Evolutionary conservation across 1,284 basidiomycete genomes (phyloP).

Genomic region (Microbotryum lychnidis-dioicae): DNA sequence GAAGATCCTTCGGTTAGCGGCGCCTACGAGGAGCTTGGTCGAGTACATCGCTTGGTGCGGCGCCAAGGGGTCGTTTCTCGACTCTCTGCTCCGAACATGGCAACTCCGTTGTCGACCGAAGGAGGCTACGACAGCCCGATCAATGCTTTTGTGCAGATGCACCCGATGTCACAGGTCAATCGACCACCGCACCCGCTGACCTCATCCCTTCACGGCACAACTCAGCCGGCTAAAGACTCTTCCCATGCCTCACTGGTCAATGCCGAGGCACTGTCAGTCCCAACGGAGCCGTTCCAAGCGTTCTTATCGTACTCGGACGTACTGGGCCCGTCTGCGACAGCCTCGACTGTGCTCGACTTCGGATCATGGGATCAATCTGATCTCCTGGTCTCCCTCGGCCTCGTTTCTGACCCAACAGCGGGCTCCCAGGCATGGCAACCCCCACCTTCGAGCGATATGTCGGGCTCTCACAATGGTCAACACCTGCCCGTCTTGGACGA

Average conservation of each 20-base stretch:
- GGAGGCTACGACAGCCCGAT: too few species aligned
- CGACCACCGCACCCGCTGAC: too few species aligned
- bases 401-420: conserved; percentile 13
- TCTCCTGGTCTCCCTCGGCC: conserved; percentile 23
- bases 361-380: conserved; percentile 27
- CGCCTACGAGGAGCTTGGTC: conserved; percentile 16
- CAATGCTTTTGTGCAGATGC: too few species aligned
- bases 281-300: conserved; percentile 23
- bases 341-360: conserved; percentile 22
- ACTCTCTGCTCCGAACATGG: too few species aligned
- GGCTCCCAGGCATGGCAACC: not conserved
- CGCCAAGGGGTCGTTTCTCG: too few species aligned
- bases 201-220: too few species aligned
- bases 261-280: not conserved
- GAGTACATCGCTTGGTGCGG: not conserved
- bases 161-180: too few species aligned
- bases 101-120: too few species aligned
- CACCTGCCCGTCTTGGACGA: too few species aligned
- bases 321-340: conserved; percentile 9
- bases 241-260: too few species aligned
- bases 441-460: not conserved
- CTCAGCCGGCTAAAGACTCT: too few species aligned
- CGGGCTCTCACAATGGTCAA: too few species aligned
- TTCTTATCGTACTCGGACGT: conserved; percentile 17
- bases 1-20: not conserved